Base-by-base conservation (phyloP, 495 filamentous ascomycete species). In the Hypoxylon subgilvum region DNA sequence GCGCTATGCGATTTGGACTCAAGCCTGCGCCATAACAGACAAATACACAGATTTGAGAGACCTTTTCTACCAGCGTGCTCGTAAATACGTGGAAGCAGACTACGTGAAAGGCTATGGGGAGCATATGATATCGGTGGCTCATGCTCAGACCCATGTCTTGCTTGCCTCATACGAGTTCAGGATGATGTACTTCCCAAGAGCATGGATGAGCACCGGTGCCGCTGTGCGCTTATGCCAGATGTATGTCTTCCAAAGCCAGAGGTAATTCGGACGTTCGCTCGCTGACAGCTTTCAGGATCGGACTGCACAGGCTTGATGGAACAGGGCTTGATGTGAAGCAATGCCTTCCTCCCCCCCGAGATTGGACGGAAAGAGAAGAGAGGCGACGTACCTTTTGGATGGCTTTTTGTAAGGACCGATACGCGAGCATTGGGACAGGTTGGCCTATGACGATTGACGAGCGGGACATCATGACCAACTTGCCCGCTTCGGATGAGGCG, bases 371-470 rank as follows among this genome's bases (percentile, higher is more conserved):
- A 70, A 80, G 81, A 52, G 94, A 98, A 74, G 94, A 98, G 73
- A 78, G 94, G 66, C 80, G 94, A 52, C 79, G 94, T 64, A 94
- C 90, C 0, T 98, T 97, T 61, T 98, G 94, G 94, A 88, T 93
- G 84, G 83, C 87, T 3, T 98, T 95, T 67, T 90, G 86, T 58
- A 72, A 88, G 49, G 94, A 98, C 69, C 84, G 94, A 46, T 97
- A 93, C 71, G 91, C 94, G 5, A 96, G 92, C 74, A 93, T 98
- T 54, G 95, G 94, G 22, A 98, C 94, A 18, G 95, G 95, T 10
- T 98, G 94, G 94, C 95, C 94, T 1, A 88, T 97, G 86, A 84
- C 84, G 0, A 83, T 98, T 34, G 94, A 97, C 59, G 95, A 99
- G 72, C 82, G 82, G 68, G 94, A 98, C 77, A 88, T 97, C 57